A percentile compares a stretch with the other conserved stretches of the same genome.
Conservation (phyloP, 2,329 filamentous ascomycete genomes). For the Colletotrichum agaves region DNA sequence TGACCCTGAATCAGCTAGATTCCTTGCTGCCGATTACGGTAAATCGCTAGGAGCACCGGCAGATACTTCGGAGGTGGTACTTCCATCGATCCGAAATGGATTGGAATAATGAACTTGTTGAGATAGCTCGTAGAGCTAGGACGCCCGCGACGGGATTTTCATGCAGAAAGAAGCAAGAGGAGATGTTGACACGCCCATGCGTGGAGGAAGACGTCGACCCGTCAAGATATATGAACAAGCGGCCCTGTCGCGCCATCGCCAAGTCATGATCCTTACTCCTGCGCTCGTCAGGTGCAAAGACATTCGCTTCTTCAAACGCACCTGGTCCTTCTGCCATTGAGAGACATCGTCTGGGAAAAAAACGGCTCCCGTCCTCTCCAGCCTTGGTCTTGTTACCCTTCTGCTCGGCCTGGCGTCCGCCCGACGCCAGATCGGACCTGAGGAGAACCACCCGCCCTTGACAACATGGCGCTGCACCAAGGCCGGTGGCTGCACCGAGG, state of each 20-base stretch:
- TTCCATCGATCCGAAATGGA: conserved; percentile 26
- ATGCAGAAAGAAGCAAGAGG: not conserved
- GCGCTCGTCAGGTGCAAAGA: not conserved
- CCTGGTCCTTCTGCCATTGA: not conserved
- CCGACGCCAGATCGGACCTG: conserved; percentile 52
- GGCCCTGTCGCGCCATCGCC: not conserved
- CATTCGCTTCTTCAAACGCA: not conserved
- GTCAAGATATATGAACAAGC: conserved; percentile 14
- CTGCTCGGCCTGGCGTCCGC: conserved; percentile 45
- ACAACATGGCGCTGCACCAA: conserved; percentile 64
- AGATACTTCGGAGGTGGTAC: conserved; percentile 8
- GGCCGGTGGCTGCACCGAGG: conserved; percentile 57
- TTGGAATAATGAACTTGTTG: not conserved
- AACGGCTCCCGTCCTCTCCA: conserved; percentile 28
- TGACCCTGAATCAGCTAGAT: not conserved
- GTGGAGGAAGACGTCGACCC: not conserved
- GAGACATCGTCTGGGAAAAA: not conserved
- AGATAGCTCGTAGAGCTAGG: no score
- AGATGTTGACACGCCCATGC: rapidly evolving
- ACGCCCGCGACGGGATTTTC: no score
- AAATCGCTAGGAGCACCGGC: not conserved
- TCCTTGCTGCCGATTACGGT: not conserved
- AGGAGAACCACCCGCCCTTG: conserved; percentile 62
- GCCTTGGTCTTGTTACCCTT: conserved; percentile 37
- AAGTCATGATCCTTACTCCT: not conserved